Evolutionary conservation across 768 basidiomycete genomes (phyloP), one percentile per base, ranked within the genome.

Genomic region (Russula emetica): DNA sequence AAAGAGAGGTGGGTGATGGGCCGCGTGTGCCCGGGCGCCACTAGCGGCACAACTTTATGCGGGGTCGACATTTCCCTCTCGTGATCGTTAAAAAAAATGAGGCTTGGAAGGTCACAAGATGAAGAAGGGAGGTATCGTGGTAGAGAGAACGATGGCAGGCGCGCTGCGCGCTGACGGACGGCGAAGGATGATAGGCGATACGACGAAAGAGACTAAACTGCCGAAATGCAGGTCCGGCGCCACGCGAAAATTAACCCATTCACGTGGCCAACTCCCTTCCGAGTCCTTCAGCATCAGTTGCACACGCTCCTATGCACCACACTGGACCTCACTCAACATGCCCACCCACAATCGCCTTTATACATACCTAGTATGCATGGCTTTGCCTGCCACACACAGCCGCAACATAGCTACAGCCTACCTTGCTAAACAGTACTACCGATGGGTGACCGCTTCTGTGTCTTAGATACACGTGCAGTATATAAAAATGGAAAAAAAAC

Each of bases 1-100:
- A 97, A 98, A 60, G 93, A 92, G 67, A 98, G 86, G 74, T 97
- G 92, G 36, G 92, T 93, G 70, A 98, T 92, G 64, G 90, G 90
- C 72, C 90, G 82, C 40, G 90, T 92, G 73, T 92, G 90, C 64
- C 90, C 90, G 70, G 90, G 87, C 54, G 90, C 90, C 73, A 92
- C 90, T 69, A 92, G 87, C 59, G 90, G 88, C 55, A 85, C 83
- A 59, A 85, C 80, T 77, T 87, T 91, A 16, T 66, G 69, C 14
- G 28, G 59, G 45, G 24, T 44, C 7, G 66, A 67, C 67, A 68
- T 68, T 9, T 26, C 32, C 45, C 36, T 44, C 26, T 36, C 55
- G 63, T 47, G 47, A 51, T 52, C 49, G 22, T 45, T 24, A 58
- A 26, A 57, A 65, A 14, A 56, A 49, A 30, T 44, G 28, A 9